Evolutionary conservation across 139 green algal genomes (phyloP).

Genomic region (Coccomyxa sp.): DNA sequence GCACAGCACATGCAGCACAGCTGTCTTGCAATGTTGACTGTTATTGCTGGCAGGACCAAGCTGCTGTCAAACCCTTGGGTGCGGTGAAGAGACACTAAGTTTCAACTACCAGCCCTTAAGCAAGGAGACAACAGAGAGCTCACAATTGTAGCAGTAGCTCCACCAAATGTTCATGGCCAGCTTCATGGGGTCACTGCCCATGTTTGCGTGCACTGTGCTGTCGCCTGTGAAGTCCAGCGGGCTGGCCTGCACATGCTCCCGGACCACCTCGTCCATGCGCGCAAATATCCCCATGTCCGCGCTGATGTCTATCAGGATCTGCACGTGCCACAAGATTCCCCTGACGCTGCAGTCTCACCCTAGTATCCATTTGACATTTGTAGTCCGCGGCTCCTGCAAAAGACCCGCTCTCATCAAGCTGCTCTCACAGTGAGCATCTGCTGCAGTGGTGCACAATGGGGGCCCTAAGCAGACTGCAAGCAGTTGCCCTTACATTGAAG

Average conservation of each 20-base stretch:
- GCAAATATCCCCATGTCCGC: conserved; percentile 32
- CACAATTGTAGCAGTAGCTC: conserved; percentile 31
- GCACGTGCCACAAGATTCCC: neutral
- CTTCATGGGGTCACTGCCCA: conserved; percentile 30
- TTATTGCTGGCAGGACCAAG: too few species aligned
- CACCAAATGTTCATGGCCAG: conserved; percentile 30
- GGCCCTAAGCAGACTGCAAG: too few species aligned
- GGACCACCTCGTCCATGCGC: conserved; percentile 23
- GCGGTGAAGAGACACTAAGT: too few species aligned
- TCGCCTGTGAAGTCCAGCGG: conserved; percentile 24
- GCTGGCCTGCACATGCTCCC: conserved; percentile 16
- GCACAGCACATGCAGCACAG: too few species aligned
- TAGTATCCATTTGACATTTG: neutral
- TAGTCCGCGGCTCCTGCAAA: neutral
- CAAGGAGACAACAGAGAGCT: neutral
- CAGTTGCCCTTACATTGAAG: too few species aligned
- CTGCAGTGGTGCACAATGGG: too few species aligned
- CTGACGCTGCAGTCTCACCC: neutral
- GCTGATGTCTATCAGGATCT: conserved; percentile 38
- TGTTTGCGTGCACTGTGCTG: conserved; percentile 6
- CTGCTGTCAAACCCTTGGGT: too few species aligned
- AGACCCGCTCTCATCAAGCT: too few species aligned
- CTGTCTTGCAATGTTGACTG: too few species aligned
- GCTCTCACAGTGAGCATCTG: too few species aligned
- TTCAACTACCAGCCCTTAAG: neutral